phyloP scores from a whole-genome alignment of 1,284 basidiomycete genomes.

The Ustilago lituana region DNA sequence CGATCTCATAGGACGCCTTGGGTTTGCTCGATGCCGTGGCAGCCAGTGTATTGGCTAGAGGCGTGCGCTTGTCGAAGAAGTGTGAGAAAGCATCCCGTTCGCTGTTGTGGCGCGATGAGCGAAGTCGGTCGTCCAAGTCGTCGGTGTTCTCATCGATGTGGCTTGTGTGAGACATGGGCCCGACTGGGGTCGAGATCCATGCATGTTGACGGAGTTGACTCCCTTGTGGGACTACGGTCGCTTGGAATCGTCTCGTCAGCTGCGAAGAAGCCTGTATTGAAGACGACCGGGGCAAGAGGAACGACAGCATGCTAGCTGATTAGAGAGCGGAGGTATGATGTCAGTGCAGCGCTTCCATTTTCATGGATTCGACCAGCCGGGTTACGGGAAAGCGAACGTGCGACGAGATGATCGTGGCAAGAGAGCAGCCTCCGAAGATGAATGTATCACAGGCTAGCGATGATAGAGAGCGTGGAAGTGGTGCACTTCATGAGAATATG shows the following conservation, averaged over 20 bases:
- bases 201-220: too few relatives aligned
- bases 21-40: neutral
- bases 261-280: constrained; percentile 6
- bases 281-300: constrained; percentile 6
- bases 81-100: constrained; percentile 13
- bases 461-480: too few relatives aligned
- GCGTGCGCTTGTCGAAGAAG: constrained; percentile 27
- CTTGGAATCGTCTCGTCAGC: neutral
- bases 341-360: constrained; percentile 10
- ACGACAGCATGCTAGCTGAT: constrained; percentile 20
- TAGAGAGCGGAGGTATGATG: neutral
- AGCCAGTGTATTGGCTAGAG: neutral
- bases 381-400: too few relatives aligned
- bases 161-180: neutral
- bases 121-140: neutral
- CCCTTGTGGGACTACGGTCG: neutral
- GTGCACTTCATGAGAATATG: too few relatives aligned
- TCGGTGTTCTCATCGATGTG: constrained; percentile 1
- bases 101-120: neutral
- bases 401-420: too few relatives aligned
- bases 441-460: too few relatives aligned
- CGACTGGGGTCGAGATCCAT: neutral
- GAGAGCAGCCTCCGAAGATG: too few relatives aligned
- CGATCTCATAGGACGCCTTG: constrained; percentile 19
- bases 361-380: neutral